Base-by-base conservation (phyloP, 495 filamentous ascomycete species). In the Astrothelium subdiscretum region DNA sequence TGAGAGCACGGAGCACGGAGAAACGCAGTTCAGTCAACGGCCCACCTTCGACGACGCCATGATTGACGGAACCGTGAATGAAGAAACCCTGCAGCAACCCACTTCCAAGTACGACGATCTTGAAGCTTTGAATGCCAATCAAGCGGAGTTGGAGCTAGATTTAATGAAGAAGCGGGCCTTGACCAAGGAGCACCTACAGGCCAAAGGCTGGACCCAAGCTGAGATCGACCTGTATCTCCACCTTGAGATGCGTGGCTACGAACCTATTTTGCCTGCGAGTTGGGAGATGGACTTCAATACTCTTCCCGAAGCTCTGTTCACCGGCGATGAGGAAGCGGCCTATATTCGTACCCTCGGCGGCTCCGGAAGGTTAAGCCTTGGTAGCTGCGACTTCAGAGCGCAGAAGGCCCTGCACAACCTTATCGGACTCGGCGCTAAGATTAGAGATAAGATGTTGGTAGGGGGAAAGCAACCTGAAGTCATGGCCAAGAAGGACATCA, bases 261-360 rank as follows among this genome's bases (percentile, higher is more conserved):
- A 87, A 72, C 79, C 83, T 4, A 67, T 87, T 1, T 66, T 88
- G 27, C 81, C 81, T 1, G 52, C 59, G 3, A 67, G 73, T 59
- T 90, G 84, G 84, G 66, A 74, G 40, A 73, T 76, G 54, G 87
- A 89, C 65, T 89, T 87, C 66, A 66, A 67, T 0, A 86, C 79
- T 0, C 71, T 88, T 32, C 86, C 86, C 0, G 73, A 79, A 4
- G 71, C 72, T 11, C 67, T 89, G 1, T 89, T 89, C 69, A 72
- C 77, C 20, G 48, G 44, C 10, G 52, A 66, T 4, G 65, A 69
- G 0, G 71, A 81, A 35, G 66, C 70, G 0, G 67, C 73, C 8
- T 73, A 83, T 44, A 80, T 89, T 65, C 77, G 79, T 54, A 64
- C 75, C 2, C 61, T 71, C 0, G 48, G 48, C 15, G 22, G 48